Evolutionary conservation across 306 rosid species (phyloP).

Genomic region (Mimosa bimucronata): DNA sequence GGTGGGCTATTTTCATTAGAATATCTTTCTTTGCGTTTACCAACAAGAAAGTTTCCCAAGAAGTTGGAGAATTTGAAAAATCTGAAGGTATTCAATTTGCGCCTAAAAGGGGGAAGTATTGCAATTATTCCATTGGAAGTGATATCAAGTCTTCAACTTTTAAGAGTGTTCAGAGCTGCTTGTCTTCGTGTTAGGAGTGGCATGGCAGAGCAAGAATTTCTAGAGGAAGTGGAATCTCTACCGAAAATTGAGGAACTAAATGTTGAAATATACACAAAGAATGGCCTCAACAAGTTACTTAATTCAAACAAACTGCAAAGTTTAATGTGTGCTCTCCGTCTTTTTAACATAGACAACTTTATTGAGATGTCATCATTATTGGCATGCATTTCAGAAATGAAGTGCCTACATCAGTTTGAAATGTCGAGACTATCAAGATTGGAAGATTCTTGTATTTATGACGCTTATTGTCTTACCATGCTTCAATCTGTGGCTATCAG

Average conservation of each 20-base stretch:
- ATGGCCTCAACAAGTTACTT: background rate
- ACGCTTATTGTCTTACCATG: too few species aligned
- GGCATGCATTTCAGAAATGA: slow-evolving; percentile 1
- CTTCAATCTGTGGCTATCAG: too few species aligned
- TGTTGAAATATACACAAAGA: background rate
- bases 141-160: background rate
- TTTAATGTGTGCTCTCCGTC: background rate
- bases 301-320: background rate
- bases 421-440: background rate
- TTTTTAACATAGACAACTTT: too few species aligned
- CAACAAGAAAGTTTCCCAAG: rapidly evolving
- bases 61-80: background rate
- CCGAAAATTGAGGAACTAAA: background rate
- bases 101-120: rapidly evolving
- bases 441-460: too few species aligned
- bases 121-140: background rate
- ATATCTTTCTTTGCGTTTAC: background rate
- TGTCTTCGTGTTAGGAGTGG: too few species aligned
- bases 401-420: background rate
- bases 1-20: background rate
- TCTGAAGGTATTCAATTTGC: background rate
- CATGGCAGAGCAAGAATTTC: background rate
- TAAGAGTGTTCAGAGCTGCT: background rate
- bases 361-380: background rate
- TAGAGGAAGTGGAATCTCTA: background rate